Evolutionary conservation across 345 rosid species (phyloP), one percentile per base, ranked within the genome.

Genomic region (Populus ilicifolia): DNA sequence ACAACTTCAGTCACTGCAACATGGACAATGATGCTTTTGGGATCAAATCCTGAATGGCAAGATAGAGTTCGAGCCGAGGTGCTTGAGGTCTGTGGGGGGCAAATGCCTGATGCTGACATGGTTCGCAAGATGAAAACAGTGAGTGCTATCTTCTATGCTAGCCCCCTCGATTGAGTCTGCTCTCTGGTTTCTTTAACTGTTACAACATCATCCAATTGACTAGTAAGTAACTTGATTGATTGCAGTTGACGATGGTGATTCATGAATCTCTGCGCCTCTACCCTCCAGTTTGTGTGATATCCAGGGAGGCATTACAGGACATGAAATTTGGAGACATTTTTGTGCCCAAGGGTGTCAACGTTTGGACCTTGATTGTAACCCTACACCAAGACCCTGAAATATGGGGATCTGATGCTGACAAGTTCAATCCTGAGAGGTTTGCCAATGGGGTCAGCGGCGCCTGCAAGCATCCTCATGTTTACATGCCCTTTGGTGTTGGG

Each of bases 21-120:
- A 21, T 81, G 88, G 88, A 54, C 65, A n/a, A 54, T 81, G 75
- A 75, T 86, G 88, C 79, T 81, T 17, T 80, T 84, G 54, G 83
- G 86, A 23, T 29, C 69, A 7, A 43, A 81, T 30, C 85, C 85
- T 2, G 78, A 79, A 46, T 86, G 86, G 88, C 81, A 86, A 76
- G 64, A 83, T n/a, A 81, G 79, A 21, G 67, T 82, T 41, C 77
- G 81, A 5, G 74, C 77, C 0, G 85, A 86, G 71, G 76, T 82
- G 38, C 2, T 39, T 6, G 72, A 79, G 23, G 16, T 46, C 6
- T 75, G 44, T 44, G 72, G 83, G 20, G 71, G 48, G 38, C 12
- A 41, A 59, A 38, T 61, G 18, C 66, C 69, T 23, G 87, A 84
- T 64, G 62, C 65, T 77, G 81, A 78, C 6, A 74, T 18, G 13